Evolutionary conservation across 2,329 filamentous ascomycete genomes (phyloP).

Genomic region (Aureobasidium subglaciale): DNA sequence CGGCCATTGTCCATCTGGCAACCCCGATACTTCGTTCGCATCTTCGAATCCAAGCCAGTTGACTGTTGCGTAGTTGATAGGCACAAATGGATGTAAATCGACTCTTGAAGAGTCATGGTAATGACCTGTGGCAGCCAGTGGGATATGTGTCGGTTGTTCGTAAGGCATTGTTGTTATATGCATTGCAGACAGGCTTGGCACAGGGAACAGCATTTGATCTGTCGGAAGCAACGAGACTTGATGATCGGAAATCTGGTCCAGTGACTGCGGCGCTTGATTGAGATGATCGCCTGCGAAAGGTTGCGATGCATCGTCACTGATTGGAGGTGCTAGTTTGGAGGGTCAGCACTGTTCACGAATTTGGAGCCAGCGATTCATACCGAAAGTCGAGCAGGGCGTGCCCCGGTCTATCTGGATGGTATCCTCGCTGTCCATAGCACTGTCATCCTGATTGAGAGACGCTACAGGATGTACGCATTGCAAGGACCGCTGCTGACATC

Average conservation of each 20-base stretch:
- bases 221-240: too few species aligned
- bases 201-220: background rate
- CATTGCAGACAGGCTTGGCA: background rate
- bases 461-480: constrained; percentile 22
- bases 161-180: background rate
- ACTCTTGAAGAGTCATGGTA: background rate
- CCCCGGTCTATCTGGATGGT: too few species aligned
- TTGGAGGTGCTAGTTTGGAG: too few species aligned
- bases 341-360: too few species aligned
- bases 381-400: too few species aligned
- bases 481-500: constrained; percentile 22
- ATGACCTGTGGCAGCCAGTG: background rate
- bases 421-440: too few species aligned
- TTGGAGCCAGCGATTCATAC: too few species aligned
- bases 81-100: background rate
- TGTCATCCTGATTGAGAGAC: background rate
- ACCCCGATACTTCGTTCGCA: background rate
- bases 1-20: background rate
- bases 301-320: too few species aligned
- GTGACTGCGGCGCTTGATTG: too few species aligned
- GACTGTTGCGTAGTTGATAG: background rate
- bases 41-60: background rate
- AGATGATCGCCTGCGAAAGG: too few species aligned
- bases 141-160: background rate
- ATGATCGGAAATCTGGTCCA: too few species aligned